Percentiles rank a stretch among this genome's conserved stretches.
Evolutionary conservation across 108 stramenopile genomes (phyloP).

Genomic region (Skeletonema marinoi): DNA sequence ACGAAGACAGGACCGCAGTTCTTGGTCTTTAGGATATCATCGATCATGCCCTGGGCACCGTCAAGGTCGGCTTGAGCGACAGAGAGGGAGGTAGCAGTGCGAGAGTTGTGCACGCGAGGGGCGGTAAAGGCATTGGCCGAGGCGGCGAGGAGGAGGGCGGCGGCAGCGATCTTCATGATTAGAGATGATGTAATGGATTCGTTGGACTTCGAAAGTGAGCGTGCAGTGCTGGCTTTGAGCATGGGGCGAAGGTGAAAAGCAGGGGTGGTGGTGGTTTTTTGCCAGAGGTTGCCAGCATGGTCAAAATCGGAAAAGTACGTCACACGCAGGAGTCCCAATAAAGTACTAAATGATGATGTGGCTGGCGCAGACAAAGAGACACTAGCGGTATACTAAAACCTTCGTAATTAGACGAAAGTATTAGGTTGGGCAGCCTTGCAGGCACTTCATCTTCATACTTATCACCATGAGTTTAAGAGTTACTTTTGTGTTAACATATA

Average conservation of each 20-base stretch:
- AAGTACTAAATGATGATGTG: neutral
- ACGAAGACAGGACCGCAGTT: slow-evolving; percentile 88
- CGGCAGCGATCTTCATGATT: slow-evolving; percentile 44
- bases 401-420: too few relatives aligned
- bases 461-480: too few relatives aligned
- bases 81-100: slow-evolving; percentile 27
- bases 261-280: too few relatives aligned
- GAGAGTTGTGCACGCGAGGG: slow-evolving; percentile 2
- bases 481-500: too few relatives aligned
- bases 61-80: slow-evolving; percentile 79
- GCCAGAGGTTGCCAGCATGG: too few relatives aligned
- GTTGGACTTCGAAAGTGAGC: neutral
- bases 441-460: too few relatives aligned
- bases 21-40: slow-evolving; percentile 87
- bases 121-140: slow-evolving; percentile 34
- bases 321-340: neutral
- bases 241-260: too few relatives aligned
- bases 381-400: too few relatives aligned
- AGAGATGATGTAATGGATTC: neutral
- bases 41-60: slow-evolving; percentile 90
- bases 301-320: neutral
- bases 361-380: too few relatives aligned
- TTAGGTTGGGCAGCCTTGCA: too few relatives aligned
- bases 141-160: slow-evolving; percentile 35
- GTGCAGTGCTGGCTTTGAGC: too few relatives aligned